Conservation (phyloP, 1,284 basidiomycete genomes). For the Cutaneotrichosporon sp. region DNA sequence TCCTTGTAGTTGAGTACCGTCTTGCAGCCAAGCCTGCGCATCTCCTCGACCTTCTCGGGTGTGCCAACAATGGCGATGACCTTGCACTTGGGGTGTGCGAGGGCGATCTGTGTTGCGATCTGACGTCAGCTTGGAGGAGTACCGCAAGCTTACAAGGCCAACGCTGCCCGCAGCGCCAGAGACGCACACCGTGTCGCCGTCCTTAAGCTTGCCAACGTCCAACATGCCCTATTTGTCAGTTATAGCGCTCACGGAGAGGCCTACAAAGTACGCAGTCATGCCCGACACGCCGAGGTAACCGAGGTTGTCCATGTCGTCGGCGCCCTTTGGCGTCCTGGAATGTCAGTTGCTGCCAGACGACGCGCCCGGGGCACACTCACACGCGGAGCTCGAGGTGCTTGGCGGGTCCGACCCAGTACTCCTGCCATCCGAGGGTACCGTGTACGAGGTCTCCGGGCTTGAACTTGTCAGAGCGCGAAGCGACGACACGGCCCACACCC, state of each 20-base stretch:
- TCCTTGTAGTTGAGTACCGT: conserved; percentile 83
- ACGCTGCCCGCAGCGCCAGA: conserved; percentile 87
- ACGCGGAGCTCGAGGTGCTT: conserved; percentile 54
- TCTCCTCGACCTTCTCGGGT: conserved; percentile 74
- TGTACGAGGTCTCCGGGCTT: conserved; percentile 59
- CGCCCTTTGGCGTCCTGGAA: conserved; percentile 56
- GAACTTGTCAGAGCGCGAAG: conserved; percentile 53
- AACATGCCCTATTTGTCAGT: conserved; percentile 53
- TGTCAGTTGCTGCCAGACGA: background rate
- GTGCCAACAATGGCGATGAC: conserved; percentile 79
- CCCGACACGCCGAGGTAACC: conserved; percentile 68
- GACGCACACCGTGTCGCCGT: conserved; percentile 75
- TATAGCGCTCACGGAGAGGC: conserved; percentile 17
- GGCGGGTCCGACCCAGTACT: conserved; percentile 63
- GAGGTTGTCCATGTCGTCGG: conserved; percentile 64
- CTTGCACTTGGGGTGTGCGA: conserved; percentile 52
- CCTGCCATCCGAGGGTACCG: conserved; percentile 62
- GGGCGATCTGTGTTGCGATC: conserved; percentile 61
- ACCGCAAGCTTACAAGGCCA: conserved; percentile 47
- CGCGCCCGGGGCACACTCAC: conserved; percentile 45
- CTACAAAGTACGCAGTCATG: conserved; percentile 77
- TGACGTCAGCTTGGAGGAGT: conserved; percentile 53
- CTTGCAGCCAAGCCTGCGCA: conserved; percentile 76
- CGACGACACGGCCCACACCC: conserved; percentile 65
- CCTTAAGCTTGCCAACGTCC: conserved; percentile 69